A percentile compares a stretch with the other conserved stretches of the same genome.
phyloP scores from a whole-genome alignment of 257 asterid species.

The Leptodermis oblonga region DNA sequence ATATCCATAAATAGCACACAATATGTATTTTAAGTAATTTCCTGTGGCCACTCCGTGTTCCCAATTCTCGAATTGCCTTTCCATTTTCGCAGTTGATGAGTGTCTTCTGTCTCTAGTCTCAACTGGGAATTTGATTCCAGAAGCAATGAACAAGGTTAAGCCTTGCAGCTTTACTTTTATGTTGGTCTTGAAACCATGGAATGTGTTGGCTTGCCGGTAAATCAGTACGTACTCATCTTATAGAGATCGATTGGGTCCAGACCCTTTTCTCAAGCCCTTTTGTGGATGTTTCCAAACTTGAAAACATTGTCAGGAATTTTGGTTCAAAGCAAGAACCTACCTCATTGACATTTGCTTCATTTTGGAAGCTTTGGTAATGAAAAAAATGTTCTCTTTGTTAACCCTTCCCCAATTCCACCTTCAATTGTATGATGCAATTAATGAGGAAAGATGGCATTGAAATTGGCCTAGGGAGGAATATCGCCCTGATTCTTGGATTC shows the following conservation, averaged over 20 bases:
- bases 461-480: slow-evolving; percentile 59
- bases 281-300: slow-evolving; percentile 58
- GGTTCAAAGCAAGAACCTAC: slow-evolving; percentile 72
- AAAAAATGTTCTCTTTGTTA: slow-evolving; percentile 63
- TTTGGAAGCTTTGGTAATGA: slow-evolving; percentile 77
- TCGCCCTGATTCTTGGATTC: slow-evolving; percentile 81
- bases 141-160: slow-evolving; percentile 76
- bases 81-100: slow-evolving; percentile 15
- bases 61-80: slow-evolving; percentile 19
- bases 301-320: slow-evolving; percentile 52
- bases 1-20: no score
- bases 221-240: slow-evolving; percentile 86
- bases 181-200: slow-evolving; percentile 79
- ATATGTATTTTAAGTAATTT: not conserved
- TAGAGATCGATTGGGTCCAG: slow-evolving; percentile 91
- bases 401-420: slow-evolving; percentile 81
- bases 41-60: not conserved
- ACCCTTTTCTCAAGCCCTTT: slow-evolving; percentile 63
- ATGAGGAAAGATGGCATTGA: slow-evolving; percentile 80
- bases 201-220: slow-evolving; percentile 84
- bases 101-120: slow-evolving; percentile 29
- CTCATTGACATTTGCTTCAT: slow-evolving; percentile 64
- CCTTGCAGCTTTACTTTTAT: slow-evolving; percentile 89
- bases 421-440: slow-evolving; percentile 69
- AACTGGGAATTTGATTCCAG: slow-evolving; percentile 35